A percentile compares a stretch with the other conserved stretches of the same genome.
Conservation (phyloP, 2,329 filamentous ascomycete genomes). For the Rhytidhysteron rufulum region DNA sequence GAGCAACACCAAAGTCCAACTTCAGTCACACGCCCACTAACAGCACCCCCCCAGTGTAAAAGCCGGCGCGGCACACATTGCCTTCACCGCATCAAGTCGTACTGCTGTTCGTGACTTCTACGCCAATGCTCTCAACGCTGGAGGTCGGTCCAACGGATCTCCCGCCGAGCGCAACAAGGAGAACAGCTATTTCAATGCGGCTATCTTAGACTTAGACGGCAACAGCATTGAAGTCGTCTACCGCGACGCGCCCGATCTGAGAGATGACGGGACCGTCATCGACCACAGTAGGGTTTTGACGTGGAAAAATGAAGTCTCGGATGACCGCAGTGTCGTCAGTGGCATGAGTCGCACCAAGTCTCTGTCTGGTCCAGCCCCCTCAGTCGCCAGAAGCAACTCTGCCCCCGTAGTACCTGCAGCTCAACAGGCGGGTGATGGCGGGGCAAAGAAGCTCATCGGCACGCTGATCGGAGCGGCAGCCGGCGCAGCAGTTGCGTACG, state of each 20-base stretch:
- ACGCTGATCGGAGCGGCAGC: conserved; percentile 76
- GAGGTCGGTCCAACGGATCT: conserved; percentile 56
- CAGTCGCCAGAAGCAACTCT: conserved; percentile 28
- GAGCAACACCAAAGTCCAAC: conserved; percentile 17
- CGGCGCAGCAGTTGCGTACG: conserved; percentile 72
- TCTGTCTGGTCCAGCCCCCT: conserved; percentile 12
- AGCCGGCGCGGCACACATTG: conserved; percentile 57
- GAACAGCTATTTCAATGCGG: conserved; percentile 58
- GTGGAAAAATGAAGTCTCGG: conserved; percentile 30
- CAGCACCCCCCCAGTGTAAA: conserved; percentile 35
- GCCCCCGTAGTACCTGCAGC: conserved; percentile 24
- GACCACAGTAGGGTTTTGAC: conserved; percentile 45
- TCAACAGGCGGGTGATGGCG: conserved; percentile 41
- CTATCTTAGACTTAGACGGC: conserved; percentile 72
- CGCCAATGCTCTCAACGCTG: conserved; percentile 63
- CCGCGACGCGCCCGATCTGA: conserved; percentile 39
- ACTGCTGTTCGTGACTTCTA: conserved; percentile 69
- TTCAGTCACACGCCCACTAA: neutral
- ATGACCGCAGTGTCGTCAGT: conserved; percentile 29
- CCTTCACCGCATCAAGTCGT: conserved; percentile 65
- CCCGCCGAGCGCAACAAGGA: conserved; percentile 52
- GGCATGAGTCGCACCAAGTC: conserved; percentile 18
- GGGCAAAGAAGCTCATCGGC: conserved; percentile 65
- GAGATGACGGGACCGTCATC: conserved; percentile 37
- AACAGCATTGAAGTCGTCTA: conserved; percentile 80